Base-by-base conservation (phyloP, 768 basidiomycete species). In the Tylopilus subfusipes region DNA sequence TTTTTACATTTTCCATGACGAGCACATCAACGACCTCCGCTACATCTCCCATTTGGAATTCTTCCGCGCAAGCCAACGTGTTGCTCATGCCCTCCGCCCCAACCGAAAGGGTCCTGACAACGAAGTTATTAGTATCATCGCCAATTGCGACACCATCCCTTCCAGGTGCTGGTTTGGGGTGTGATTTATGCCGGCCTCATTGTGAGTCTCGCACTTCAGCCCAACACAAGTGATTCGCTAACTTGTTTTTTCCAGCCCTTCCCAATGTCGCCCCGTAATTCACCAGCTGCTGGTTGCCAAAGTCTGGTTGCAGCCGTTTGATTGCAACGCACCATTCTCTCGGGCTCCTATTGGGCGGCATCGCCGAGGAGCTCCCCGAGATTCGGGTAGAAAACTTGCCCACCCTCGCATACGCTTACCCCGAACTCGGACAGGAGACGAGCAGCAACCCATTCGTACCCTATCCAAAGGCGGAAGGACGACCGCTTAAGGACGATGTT, bases 141-240 rank as follows among this genome's bases (percentile, higher is more conserved):
- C 71, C 4, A 64, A 70, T 12, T 63, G 72, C 0, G 78, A 78
- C 39, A 68, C 68, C 10, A 52, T 81, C 5, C 64, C 77, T 24
- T 80, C 50, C 76, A 79, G 7, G 68, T 78, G 0, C 53, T 78
- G 7, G 54, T 74, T n/a, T n/a, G n/a, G 10, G 79, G 79, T 0
- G 40, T 56, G 1, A 72, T 46, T 1, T 53, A 34, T 52, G 36
- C 52, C 2, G 52, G 52, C 1, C 29, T 22, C 21, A 19, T 46
- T 5, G 52, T 52, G 12, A 29, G 44, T 53, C 18, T 3, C n/a
- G 8, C n/a, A n/a, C n/a, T n/a, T n/a, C n/a, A n/a, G n/a, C n/a
- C n/a, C n/a, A n/a, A n/a, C n/a, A 21, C 31, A 16, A 33, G 21
- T 30, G 22, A 48, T 24, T 8, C 14, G 16, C n/a, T 19, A 12